Base-by-base conservation (phyloP, 352 stramenopile genomes). In the Phytophthora capsici region DNA sequence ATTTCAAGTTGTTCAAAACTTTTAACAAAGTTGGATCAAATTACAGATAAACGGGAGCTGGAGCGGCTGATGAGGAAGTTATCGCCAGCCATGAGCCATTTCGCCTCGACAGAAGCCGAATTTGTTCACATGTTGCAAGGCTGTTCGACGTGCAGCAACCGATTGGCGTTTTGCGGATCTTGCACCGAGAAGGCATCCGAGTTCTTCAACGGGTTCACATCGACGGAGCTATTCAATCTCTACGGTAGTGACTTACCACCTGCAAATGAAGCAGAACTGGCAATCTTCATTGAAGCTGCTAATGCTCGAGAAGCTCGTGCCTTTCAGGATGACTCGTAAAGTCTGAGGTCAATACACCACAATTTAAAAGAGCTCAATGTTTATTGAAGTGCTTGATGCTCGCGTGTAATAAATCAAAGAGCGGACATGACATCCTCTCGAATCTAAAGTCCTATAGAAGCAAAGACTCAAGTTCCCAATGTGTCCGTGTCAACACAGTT, bases 31-130 rank as follows among this genome's bases (percentile, higher is more conserved):
- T 43, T 8, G 38, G 45, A 3, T 13, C 22, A 2, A 32, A 45
- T 40, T 19, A 16, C 34, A 91, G 83, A 91, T 38, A 88, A 83
- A 17, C 60, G 59, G 16, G 70, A 75, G 5, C 71, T 89, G n/a
- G 77, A 91, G 54, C 64, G 80, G 1, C 61, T 91, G 22, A 65
- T 93, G 52, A 63, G 84, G 14, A 88, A 86, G 46, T 71, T 93
- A 4, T 87, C 84, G 0, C 84, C 84, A 4, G 73, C 74, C 6
- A 82, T 90, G 53, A 86, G 80, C 28, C 87, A 86, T 43, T 71
- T 71, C 13, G 78, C 71, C 7, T 77, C 72, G 22, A 87, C 82
- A 20, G 77, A 90, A 59, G 25, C 41, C 1, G 82, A 91, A 30
- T 76, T 93, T 41, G 69, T 93, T 22, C 78, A 87, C 46, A 22